phyloP scores from a whole-genome alignment of 2,329 filamentous ascomycete genomes.

The Xylariaceae sp. region DNA sequence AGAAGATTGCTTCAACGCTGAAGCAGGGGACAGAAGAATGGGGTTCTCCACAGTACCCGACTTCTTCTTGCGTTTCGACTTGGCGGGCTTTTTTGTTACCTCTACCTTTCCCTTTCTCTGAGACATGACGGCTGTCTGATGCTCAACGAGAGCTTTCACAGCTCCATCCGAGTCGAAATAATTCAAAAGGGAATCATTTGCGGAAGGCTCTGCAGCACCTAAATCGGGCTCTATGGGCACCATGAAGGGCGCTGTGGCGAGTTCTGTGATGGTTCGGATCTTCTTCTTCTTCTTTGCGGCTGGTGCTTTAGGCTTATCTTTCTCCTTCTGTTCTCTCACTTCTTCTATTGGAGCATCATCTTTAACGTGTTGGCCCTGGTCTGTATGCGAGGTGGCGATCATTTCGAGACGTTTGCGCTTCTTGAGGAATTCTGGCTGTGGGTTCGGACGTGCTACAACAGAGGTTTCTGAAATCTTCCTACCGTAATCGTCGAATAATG shows the following conservation, averaged over 20 bases:
- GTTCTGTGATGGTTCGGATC: constrained; percentile 70
- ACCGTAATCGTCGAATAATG: constrained; percentile 39
- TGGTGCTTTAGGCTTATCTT: constrained; percentile 41
- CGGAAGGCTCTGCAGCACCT: constrained; percentile 19
- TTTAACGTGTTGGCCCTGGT: constrained; percentile 16
- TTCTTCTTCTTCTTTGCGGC: constrained; percentile 63
- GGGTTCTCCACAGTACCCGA: constrained; percentile 36
- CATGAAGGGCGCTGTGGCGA: constrained; percentile 68
- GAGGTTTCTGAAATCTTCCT: constrained; percentile 21
- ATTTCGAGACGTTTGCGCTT: constrained; percentile 56
- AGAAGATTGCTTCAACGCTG: constrained; percentile 61
- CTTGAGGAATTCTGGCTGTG: constrained; percentile 32
- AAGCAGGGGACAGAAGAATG: constrained; percentile 62
- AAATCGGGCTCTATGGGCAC: constrained; percentile 32
- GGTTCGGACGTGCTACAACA: constrained; percentile 5
- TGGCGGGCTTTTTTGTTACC: constrained; percentile 30
- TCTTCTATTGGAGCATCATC: constrained; percentile 23
- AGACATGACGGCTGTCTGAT: constrained; percentile 28
- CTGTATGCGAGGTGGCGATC: constrained; percentile 31
- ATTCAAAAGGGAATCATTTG: constrained; percentile 37
- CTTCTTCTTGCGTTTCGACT: constrained; percentile 33
- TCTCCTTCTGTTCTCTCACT: constrained; percentile 1
- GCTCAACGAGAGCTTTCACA: constrained; percentile 29
- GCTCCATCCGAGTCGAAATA: constrained; percentile 38
- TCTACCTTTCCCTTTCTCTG: constrained; percentile 29